A percentile compares a stretch with the other conserved stretches of the same genome.
phyloP scores from a whole-genome alignment of 2,329 filamentous ascomycete species.

The Penicillium hesseltinei region DNA sequence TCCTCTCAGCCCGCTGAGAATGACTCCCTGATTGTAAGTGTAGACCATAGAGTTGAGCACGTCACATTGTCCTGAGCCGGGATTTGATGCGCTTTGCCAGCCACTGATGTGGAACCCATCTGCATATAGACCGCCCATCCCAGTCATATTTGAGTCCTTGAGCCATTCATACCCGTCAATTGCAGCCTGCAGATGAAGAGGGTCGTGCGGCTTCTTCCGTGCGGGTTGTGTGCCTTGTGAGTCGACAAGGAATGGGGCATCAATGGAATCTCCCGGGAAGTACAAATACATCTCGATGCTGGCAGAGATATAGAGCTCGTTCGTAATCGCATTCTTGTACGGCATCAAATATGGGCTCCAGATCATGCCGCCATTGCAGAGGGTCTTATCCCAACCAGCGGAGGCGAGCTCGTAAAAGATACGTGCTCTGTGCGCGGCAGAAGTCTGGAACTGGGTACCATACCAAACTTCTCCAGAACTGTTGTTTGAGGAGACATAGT shows the following conservation, averaged over 20 bases:
- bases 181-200: conserved; percentile 69
- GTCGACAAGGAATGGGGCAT: conserved; percentile 60
- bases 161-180: conserved; percentile 81
- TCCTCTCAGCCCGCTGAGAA: conserved; percentile 76
- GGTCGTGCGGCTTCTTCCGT: conserved; percentile 51
- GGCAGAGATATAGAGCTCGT: conserved; percentile 82
- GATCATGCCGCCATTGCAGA: conserved; percentile 84
- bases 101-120: conserved; percentile 86
- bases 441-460: conserved; percentile 69
- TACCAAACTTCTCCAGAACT: conserved; percentile 58
- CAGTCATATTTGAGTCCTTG: conserved; percentile 74
- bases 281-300: conserved; percentile 87
- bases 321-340: conserved; percentile 97
- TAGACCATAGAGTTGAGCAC: conserved; percentile 83
- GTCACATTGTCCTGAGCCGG: conserved; percentile 72
- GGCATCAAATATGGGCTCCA: conserved; percentile 80
- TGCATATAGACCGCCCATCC: conserved; percentile 69
- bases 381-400: conserved; percentile 73
- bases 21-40: conserved; percentile 92
- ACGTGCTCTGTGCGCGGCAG: conserved; percentile 78
- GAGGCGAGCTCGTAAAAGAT: conserved; percentile 82
- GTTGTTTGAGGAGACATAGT: conserved; percentile 48
- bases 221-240: conserved; percentile 26
- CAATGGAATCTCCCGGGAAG: conserved; percentile 76
- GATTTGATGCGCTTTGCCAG: conserved; percentile 55